Evolutionary conservation across 306 rosid genomes (phyloP), one percentile per base, ranked within the genome.

Genomic region (Acacia acuminata): DNA sequence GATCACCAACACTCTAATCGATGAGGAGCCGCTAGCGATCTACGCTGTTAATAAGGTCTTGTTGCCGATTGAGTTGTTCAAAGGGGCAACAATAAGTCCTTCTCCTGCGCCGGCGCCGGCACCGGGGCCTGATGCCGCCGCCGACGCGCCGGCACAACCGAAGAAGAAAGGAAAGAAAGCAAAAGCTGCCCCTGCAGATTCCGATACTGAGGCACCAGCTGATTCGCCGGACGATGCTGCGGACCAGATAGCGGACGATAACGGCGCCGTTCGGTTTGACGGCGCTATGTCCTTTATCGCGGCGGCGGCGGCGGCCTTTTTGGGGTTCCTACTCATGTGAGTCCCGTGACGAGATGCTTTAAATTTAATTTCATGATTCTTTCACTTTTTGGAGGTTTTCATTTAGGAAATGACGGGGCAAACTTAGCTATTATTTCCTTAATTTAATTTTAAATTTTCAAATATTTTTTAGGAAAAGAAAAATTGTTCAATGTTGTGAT

Each of bases 71-170:
- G 98, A 95, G 87, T 82, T 95, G 40, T 93, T 91, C 65, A 88
- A 85, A 78, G 88, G 78, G 4, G 67, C 67, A 8, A 92, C 91
- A 0, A 82, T 78, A 0, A 44, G 89, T 47, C 93, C 90, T 0
- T 55, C 92, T 0, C 95, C 95, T 0, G 87, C 95, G 0, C 98
- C 96, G 6, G 90, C 92, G 0, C 98, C 96, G 4, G 90, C 92
- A 0, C 95, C 97, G 15, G 90, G 87, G 42, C 82, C 88, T 0
- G 80, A 88, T 2, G 42, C 8, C 42, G 87, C 91, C 0, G 96
- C 94, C 6, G 90, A 86, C 17, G 80, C 91, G 5, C 96, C 97
- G 0, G 70, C 79, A 43, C 12, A 85, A 16, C 25, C 86, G 27
- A 89, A 84, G 79, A 85, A 82, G 89, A 79, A 81, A 83, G 76